Evolutionary conservation across 1,284 basidiomycete genomes (phyloP).

Genomic region (Ustilago tritici): DNA sequence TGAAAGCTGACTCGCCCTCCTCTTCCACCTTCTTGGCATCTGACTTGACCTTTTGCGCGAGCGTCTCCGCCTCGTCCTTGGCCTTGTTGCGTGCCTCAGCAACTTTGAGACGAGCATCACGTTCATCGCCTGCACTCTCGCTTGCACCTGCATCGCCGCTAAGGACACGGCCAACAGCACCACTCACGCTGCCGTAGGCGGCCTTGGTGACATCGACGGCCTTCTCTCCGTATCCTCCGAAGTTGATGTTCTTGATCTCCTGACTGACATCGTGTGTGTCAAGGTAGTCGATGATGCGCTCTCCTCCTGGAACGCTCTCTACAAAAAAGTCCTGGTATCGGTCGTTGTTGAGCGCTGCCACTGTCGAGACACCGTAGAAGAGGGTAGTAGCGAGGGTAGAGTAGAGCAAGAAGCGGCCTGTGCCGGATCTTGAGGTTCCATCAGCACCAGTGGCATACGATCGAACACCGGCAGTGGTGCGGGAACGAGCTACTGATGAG

Average conservation of each 20-base stretch:
- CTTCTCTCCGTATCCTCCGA: constrained; percentile 73
- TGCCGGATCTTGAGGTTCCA: constrained; percentile 33
- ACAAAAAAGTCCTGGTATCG: constrained; percentile 80
- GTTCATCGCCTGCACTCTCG: constrained; percentile 45
- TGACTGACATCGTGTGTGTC: constrained; percentile 57
- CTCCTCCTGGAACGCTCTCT: constrained; percentile 80
- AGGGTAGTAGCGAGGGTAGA: constrained; percentile 50
- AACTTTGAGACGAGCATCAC: constrained; percentile 46
- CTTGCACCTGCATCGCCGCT: constrained; percentile 51
- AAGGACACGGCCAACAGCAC: constrained; percentile 55
- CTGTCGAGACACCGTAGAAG: constrained; percentile 66
- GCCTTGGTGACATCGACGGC: constrained; percentile 74
- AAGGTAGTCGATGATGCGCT: constrained; percentile 73
- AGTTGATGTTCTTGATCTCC: constrained; percentile 50
- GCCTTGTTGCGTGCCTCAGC: constrained; percentile 55
- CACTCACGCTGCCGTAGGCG: constrained; percentile 64
- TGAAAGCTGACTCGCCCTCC: constrained; percentile 64
- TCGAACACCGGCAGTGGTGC: constrained; percentile 24
- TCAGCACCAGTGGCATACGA: constrained; percentile 42
- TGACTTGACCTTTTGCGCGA: constrained; percentile 54
- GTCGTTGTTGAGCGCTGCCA: constrained; percentile 61
- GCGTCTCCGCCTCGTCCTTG: constrained; percentile 41
- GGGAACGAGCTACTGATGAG: constrained; percentile 25
- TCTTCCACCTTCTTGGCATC: constrained; percentile 67
- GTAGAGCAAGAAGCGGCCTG: constrained; percentile 53